A percentile compares a stretch with the other conserved stretches of the same genome.
Evolutionary conservation across 805 yeast genomes (phyloP).

Genomic region (Grigorovia jiainica): DNA sequence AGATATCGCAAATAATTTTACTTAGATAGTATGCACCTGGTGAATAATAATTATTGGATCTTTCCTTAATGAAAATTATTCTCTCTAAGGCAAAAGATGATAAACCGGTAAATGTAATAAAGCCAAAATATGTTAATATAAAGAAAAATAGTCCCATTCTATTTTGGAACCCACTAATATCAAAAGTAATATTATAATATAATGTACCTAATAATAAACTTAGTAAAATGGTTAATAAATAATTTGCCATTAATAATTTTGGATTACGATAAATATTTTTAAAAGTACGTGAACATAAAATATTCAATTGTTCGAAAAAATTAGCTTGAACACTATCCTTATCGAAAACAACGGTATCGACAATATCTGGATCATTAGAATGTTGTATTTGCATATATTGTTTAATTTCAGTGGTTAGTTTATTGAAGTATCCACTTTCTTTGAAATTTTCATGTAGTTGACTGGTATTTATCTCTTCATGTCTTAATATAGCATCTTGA

Average conservation of each 20-base stretch:
- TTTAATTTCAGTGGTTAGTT: slow-evolving; percentile 3
- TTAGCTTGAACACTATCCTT: slow-evolving; percentile 34
- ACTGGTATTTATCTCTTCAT: slow-evolving; percentile 9
- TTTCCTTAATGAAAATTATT: slow-evolving; percentile 80
- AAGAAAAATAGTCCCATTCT: slow-evolving; percentile 90
- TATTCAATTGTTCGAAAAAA: slow-evolving; percentile 53
- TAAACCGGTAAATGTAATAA: slow-evolving; percentile 83
- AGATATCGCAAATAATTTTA: slow-evolving; percentile 79
- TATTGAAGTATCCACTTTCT: slow-evolving; percentile 17
- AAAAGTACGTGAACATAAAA: slow-evolving; percentile 78
- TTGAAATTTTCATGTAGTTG: slow-evolving; percentile 25
- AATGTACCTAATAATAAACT: slow-evolving; percentile 80
- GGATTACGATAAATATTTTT: slow-evolving; percentile 92
- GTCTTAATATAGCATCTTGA: slow-evolving; percentile 6
- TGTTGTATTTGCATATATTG: slow-evolving; percentile 22
- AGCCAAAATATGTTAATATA: slow-evolving; percentile 83
- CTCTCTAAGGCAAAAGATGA: slow-evolving; percentile 85
- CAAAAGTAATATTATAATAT: slow-evolving; percentile 75
- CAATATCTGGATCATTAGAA: background rate
- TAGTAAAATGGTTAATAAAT: slow-evolving; percentile 62
- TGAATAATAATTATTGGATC: slow-evolving; percentile 89
- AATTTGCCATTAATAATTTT: slow-evolving; percentile 74
- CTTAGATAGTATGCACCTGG: slow-evolving; percentile 80
- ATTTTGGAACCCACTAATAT: slow-evolving; percentile 94
- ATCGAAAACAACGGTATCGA: slow-evolving; percentile 3